Conservation (phyloP, 2,329 filamentous ascomycete genomes). For the Ascochyta pisi region DNA sequence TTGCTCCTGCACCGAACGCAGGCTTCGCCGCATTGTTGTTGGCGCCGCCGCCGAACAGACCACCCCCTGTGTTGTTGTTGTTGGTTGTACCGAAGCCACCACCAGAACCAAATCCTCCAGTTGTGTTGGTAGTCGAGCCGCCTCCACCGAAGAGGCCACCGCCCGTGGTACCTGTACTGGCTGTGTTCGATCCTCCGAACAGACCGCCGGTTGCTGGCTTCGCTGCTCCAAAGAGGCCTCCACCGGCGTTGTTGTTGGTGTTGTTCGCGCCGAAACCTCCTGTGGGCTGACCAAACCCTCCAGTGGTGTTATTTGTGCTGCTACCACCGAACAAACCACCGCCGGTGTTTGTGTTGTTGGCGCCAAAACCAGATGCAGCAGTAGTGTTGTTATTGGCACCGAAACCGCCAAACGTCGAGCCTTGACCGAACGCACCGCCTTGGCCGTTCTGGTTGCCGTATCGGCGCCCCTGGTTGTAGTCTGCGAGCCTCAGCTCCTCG, state of each 20-base stretch:
- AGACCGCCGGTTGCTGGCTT: conserved; percentile 46
- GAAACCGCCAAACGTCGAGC: conserved; percentile 61
- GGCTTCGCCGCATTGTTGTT: conserved; percentile 44
- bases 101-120: conserved; percentile 34
- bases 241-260: conserved; percentile 36
- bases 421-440: conserved; percentile 79
- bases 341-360: conserved; percentile 45
- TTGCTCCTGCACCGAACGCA: conserved; percentile 43
- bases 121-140: conserved; percentile 36
- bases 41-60: conserved; percentile 59
- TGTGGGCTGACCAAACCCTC: conserved; percentile 45
- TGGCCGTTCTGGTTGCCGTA: conserved; percentile 84
- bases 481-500: conserved; percentile 71
- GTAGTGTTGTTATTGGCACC: conserved; percentile 49
- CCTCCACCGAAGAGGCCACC: conserved; percentile 46
- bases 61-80: conserved; percentile 34
- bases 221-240: conserved; percentile 45
- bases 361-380: conserved; percentile 57
- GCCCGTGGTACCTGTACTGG: conserved; percentile 35
- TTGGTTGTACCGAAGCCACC: conserved; percentile 46
- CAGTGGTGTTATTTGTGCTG: conserved; percentile 40
- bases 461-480: conserved; percentile 86
- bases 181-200: conserved; percentile 50
- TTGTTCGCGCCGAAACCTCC: conserved; percentile 34
- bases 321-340: conserved; percentile 54